phyloP scores from a whole-genome alignment of 2,329 filamentous ascomycete species.

The Graphilbum ipis-grandicollis region DNA sequence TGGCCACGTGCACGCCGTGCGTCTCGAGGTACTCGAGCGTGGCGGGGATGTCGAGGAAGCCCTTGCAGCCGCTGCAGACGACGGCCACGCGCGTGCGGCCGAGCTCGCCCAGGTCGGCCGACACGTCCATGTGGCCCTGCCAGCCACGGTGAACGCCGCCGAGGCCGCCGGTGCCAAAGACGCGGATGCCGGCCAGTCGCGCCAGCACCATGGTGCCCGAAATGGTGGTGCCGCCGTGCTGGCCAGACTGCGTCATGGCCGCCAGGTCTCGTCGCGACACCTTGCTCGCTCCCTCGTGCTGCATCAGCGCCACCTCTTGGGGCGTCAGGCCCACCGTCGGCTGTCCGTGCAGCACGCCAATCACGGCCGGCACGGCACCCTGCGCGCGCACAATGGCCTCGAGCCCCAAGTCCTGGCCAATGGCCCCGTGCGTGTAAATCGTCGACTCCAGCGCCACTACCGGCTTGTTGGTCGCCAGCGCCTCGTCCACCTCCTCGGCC shows the following conservation, averaged over 20 bases:
- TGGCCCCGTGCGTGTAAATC: slow-evolving; percentile 86
- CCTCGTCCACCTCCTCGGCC: slow-evolving; percentile 69
- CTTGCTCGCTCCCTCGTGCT: slow-evolving; percentile 58
- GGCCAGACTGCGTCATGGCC: slow-evolving; percentile 33
- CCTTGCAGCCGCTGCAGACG: slow-evolving; percentile 82
- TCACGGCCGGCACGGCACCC: slow-evolving; percentile 77
- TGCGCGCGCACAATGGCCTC: slow-evolving; percentile 66
- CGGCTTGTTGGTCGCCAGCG: slow-evolving; percentile 55
- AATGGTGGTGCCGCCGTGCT: slow-evolving; percentile 85
- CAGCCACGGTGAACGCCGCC: slow-evolving; percentile 87
- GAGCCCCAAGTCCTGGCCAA: slow-evolving; percentile 56
- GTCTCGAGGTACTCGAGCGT: slow-evolving; percentile 67
- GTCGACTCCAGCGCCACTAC: slow-evolving; percentile 90
- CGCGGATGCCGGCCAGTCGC: slow-evolving; percentile 67
- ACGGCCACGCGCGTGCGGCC: slow-evolving; percentile 80
- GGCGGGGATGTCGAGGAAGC: slow-evolving; percentile 79
- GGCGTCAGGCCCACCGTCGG: slow-evolving; percentile 62
- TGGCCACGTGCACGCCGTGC: slow-evolving; percentile 65
- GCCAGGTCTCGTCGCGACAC: slow-evolving; percentile 76
- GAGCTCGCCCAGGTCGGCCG: slow-evolving; percentile 86
- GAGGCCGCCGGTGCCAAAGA: slow-evolving; percentile 89
- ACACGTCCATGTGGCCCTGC: slow-evolving; percentile 78
- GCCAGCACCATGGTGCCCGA: slow-evolving; percentile 86
- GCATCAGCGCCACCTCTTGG: slow-evolving; percentile 57
- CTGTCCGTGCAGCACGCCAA: slow-evolving; percentile 71